Percentiles rank a stretch among this genome's conserved stretches.
phyloP scores from a whole-genome alignment of 2,329 filamentous ascomycete species.

The Chaetomium sp. region DNA sequence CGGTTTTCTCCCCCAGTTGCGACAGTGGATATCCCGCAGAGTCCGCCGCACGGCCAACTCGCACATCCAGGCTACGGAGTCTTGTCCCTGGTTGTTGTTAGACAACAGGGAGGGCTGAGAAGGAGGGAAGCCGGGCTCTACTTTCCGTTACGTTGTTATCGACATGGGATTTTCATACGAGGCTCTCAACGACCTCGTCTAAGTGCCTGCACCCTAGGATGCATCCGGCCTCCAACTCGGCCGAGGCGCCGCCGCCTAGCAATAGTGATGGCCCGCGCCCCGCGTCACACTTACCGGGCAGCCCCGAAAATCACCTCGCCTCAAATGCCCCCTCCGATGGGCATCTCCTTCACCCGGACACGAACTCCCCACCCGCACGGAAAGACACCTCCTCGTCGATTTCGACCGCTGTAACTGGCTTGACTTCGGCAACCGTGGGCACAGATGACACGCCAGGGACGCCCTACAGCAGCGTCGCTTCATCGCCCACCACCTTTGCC shows the following conservation, averaged over 20 bases:
- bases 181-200: background rate
- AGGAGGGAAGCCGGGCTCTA: background rate
- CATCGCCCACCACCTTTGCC: constrained; percentile 39
- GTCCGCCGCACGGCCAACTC: too few species aligned
- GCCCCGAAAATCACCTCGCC: constrained; percentile 11
- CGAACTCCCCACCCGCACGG: constrained; percentile 30
- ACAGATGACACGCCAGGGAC: constrained; percentile 44
- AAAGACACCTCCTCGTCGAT: constrained; percentile 50
- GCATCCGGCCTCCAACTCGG: constrained; percentile 29
- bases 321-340: constrained; percentile 16
- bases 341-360: constrained; percentile 22
- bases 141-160: constrained; percentile 3
- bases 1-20: background rate
- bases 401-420: constrained; percentile 44
- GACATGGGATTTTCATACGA: constrained; percentile 22
- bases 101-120: too few species aligned
- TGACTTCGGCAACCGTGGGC: constrained; percentile 32
- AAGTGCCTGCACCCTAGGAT: constrained; percentile 23
- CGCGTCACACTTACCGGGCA: constrained; percentile 18
- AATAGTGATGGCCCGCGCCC: constrained; percentile 22
- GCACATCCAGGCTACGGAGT: too few species aligned
- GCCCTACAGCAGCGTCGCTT: constrained; percentile 47
- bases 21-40: constrained; percentile 3
- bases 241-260: constrained; percentile 27
- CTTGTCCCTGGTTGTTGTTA: too few species aligned